Evolutionary conservation across 129 eudicot species (phyloP), one percentile per base, ranked within the genome.

Genomic region (Sambucus nigra): DNA sequence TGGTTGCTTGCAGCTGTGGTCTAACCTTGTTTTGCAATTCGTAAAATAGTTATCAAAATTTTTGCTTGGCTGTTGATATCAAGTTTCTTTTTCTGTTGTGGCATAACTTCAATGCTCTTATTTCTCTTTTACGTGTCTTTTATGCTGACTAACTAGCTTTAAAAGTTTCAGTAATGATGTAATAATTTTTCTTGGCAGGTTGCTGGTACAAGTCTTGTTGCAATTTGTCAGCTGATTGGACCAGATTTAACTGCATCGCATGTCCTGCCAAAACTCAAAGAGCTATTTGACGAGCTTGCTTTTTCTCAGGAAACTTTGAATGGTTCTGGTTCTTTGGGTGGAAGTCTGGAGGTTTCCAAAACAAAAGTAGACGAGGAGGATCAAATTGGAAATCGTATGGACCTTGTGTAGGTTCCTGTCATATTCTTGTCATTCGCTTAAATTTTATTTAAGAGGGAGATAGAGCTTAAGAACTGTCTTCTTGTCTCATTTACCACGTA

Each of bases 211-310:
- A 77, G 85, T 59, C 94, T 91, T 45, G 61, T 86, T 55, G 76
- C 87, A 53, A 69, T 86, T 65, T 86, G 96, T 71, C 84, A 82
- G 70, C 91, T 76, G 65, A 86, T 92, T 59, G 99, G 99, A 52
- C 87, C 95, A 46, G 94, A 86, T 75, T 70, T 80, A 66, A 86
- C 99, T 52, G 76, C 94, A 68, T 39, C 65, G 60, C 76, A 79
- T 71, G 82, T 92, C 63, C 73, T 92, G 56, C 99, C 96, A 17
- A 80, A 86, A 83, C 91, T 92, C 45, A 86, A 80, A 59, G 91
- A 75, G 47, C 74, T 92, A 25, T 86, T 92, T 44, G 76, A 83
- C 68, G 94, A 82, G 69, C 80, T 92, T 47, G 96, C 94, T 40
- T 92, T 86, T 63, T 82, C 99, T 64, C 91, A 80, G 75, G 88